A percentile compares a stretch with the other conserved stretches of the same genome.
phyloP scores from a whole-genome alignment of 2,329 filamentous ascomycete genomes.

The Diaporthe humulicola region DNA sequence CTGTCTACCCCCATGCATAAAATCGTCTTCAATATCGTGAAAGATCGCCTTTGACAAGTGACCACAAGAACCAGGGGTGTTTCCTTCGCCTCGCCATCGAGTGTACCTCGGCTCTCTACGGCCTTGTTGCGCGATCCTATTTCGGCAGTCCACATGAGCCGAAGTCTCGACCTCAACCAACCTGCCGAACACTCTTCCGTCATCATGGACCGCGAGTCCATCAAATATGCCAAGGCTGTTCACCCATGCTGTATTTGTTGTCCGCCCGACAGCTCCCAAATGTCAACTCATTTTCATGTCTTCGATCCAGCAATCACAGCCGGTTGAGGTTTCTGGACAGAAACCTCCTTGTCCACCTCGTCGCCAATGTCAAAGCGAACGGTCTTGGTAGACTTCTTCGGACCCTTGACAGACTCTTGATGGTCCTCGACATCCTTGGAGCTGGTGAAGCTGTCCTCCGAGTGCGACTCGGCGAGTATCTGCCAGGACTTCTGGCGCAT shows the following conservation, averaged over 20 bases:
- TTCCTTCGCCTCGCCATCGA: not conserved
- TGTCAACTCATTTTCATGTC: not conserved
- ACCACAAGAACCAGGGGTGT: not conserved
- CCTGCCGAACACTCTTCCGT: not conserved
- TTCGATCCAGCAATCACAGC: not conserved
- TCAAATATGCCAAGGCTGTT: not conserved
- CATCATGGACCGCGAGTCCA: not conserved
- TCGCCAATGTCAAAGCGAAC: not conserved
- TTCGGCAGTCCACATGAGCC: not conserved
- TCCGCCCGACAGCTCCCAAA: not conserved
- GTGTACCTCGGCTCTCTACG: not conserved
- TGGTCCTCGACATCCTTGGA: not conserved
- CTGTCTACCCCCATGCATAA: not conserved
- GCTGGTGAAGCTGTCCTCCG: not conserved
- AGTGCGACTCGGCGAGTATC: conserved; percentile 31
- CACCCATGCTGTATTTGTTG: not conserved
- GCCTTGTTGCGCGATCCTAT: too few species aligned
- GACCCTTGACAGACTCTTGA: not conserved
- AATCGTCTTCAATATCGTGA: not conserved
- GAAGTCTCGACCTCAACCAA: not conserved
- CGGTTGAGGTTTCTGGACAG: conserved; percentile 16
- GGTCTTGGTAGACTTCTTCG: not conserved
- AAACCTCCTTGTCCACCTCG: not conserved
- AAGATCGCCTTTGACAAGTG: not conserved
- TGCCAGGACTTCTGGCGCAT: conserved; percentile 33